These are phyloP conservation scores for Talaromyces sp. DNA, from an alignment of 2,329 filamentous ascomycete genomes.

Conservation along the genomic window DNA sequence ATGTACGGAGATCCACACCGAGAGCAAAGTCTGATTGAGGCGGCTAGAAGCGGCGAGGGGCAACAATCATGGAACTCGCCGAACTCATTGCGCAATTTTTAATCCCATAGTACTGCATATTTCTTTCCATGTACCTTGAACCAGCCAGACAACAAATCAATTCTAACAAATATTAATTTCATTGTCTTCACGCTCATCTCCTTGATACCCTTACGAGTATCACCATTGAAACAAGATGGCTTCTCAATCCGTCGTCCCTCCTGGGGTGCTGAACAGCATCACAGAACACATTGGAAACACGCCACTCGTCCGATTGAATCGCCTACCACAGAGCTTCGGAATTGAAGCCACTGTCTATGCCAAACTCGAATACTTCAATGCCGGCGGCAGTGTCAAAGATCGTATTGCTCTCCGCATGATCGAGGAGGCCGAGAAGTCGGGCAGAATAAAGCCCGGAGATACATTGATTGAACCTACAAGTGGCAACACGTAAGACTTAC, in stretches of 20 bases:
- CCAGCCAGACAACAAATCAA: neutral
- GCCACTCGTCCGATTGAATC: slow-evolving; percentile 90
- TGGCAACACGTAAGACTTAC: slow-evolving; percentile 70
- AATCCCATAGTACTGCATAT: neutral
- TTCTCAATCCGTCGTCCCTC: slow-evolving; percentile 46
- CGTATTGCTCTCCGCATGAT: slow-evolving; percentile 96
- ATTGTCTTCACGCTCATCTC: neutral
- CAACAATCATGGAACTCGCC: neutral
- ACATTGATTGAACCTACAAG: slow-evolving; percentile 97
- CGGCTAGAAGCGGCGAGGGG: slow-evolving; percentile 17
- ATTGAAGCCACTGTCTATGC: slow-evolving; percentile 86
- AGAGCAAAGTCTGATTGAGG: neutral
- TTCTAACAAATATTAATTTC: neutral
- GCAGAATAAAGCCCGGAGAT: slow-evolving; percentile 94
- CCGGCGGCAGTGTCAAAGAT: slow-evolving; percentile 90
- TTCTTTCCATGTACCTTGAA: neutral
- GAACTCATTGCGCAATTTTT: slow-evolving; percentile 7
- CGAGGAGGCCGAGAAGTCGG: slow-evolving; percentile 85
- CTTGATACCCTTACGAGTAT: neutral
- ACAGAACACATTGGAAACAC: slow-evolving; percentile 92
- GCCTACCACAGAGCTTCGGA: slow-evolving; percentile 83
- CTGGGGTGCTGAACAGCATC: slow-evolving; percentile 62
- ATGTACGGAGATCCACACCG: neutral
- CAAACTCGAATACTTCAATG: slow-evolving; percentile 91
- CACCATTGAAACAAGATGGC: neutral